phyloP scores from a whole-genome alignment of 1,139 yeast genomes.

The Hyphopichia burtonii region DNA sequence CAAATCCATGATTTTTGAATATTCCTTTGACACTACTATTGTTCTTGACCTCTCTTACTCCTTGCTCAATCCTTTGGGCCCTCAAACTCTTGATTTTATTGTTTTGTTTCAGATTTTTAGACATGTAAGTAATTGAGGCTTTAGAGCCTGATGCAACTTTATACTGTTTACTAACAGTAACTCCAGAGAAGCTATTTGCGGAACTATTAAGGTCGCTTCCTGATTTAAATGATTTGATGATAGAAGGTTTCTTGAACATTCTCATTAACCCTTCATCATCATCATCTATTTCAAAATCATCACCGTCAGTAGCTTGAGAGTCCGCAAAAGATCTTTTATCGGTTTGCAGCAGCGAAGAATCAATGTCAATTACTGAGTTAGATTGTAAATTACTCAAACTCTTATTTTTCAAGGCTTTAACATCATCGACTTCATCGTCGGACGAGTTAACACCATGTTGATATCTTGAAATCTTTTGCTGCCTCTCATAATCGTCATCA shows the following conservation, averaged over 20 bases:
- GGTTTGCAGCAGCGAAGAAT: slow-evolving; percentile 9
- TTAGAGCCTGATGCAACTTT: slow-evolving; percentile 57
- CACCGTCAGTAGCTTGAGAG: slow-evolving; percentile 11
- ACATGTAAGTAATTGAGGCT: slow-evolving; percentile 58
- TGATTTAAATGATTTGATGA: slow-evolving; percentile 47
- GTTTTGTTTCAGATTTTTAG: slow-evolving; percentile 28
- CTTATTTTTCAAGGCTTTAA: slow-evolving; percentile 46
- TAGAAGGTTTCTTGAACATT: slow-evolving; percentile 46
- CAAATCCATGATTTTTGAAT: slow-evolving; percentile 1
- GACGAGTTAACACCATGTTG: slow-evolving; percentile 38
- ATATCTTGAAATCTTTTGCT: slow-evolving; percentile 29
- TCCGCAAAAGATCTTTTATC: slow-evolving; percentile 13
- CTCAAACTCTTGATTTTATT: slow-evolving; percentile 25
- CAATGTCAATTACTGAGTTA: slow-evolving; percentile 12
- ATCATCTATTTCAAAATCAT: slow-evolving; percentile 21
- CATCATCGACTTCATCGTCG: slow-evolving; percentile 44
- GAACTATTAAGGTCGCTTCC: slow-evolving; percentile 32
- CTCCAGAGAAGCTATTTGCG: slow-evolving; percentile 50
- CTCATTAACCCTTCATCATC: slow-evolving; percentile 41
- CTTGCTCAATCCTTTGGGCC: slow-evolving; percentile 28
- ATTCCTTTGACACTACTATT: slow-evolving; percentile 10
- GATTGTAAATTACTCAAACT: slow-evolving; percentile 38
- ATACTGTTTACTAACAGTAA: slow-evolving; percentile 54
- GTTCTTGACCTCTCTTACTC: slow-evolving; percentile 20
- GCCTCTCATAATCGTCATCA: slow-evolving; percentile 29